These are phyloP conservation scores for Nothomitra cinnamomea DNA, from an alignment of 2,329 filamentous ascomycete species.

Conservation along the genomic window DNA sequence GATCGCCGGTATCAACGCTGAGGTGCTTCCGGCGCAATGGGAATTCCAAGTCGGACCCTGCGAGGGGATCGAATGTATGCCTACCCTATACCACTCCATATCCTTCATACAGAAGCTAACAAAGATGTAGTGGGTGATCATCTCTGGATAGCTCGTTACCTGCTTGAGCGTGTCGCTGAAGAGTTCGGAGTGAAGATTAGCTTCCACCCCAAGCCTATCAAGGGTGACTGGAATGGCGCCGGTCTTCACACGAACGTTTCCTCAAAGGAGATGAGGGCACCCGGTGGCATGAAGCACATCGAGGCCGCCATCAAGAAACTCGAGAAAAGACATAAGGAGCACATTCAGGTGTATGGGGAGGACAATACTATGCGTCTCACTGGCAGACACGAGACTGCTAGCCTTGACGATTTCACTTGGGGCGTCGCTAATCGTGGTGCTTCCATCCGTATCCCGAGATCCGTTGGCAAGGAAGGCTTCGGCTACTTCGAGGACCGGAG, in stretches of 20 bases:
- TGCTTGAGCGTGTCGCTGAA: slow-evolving; percentile 81
- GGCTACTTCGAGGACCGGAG: slow-evolving; percentile 86
- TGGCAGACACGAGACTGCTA: slow-evolving; percentile 83
- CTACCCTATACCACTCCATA: neutral
- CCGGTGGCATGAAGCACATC: slow-evolving; percentile 92
- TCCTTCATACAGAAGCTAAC: neutral
- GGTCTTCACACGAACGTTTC: slow-evolving; percentile 92
- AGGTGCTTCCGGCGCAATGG: slow-evolving; percentile 97
- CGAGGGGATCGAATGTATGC: slow-evolving; percentile 63
- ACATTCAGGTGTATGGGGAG: slow-evolving; percentile 88
- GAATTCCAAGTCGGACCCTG: slow-evolving; percentile 95
- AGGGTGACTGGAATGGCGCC: slow-evolving; percentile 92
- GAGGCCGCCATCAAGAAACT: slow-evolving; percentile 75
- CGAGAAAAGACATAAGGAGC: slow-evolving; percentile 59
- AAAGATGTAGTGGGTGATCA: slow-evolving; percentile 62
- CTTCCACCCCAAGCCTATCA: slow-evolving; percentile 87
- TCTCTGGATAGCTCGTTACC: slow-evolving; percentile 84
- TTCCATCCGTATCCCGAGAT: slow-evolving; percentile 81
- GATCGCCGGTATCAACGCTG: slow-evolving; percentile 96
- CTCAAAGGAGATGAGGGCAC: slow-evolving; percentile 69
- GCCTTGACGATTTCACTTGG: slow-evolving; percentile 83
- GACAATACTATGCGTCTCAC: slow-evolving; percentile 92
- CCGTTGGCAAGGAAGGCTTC: slow-evolving; percentile 71
- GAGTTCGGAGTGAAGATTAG: slow-evolving; percentile 95
- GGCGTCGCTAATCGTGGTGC: slow-evolving; percentile 93